Conservation (phyloP, 495 filamentous ascomycete genomes). For the Aspergillus nanangensis region DNA sequence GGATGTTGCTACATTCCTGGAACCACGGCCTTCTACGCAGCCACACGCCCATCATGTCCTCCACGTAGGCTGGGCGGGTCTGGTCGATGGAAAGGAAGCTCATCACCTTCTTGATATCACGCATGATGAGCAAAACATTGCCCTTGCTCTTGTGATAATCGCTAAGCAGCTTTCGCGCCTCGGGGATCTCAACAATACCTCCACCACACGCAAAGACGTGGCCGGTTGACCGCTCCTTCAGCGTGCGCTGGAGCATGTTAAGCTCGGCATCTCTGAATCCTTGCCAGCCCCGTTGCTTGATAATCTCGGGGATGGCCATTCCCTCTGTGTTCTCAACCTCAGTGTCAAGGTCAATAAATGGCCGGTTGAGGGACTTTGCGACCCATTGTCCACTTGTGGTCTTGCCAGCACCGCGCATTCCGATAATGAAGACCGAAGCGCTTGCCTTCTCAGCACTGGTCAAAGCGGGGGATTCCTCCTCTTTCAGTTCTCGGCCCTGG, state of each 20-base stretch:
- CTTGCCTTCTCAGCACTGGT: conserved; percentile 29
- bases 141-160: conserved; percentile 76
- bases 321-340: conserved; percentile 71
- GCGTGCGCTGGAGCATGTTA: conserved; percentile 61
- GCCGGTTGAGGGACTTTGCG: conserved; percentile 64
- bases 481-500: conserved; percentile 63
- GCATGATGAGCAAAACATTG: conserved; percentile 83
- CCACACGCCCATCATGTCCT: conserved; percentile 92
- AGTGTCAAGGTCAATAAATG: conserved; percentile 81
- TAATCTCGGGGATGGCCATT: conserved; percentile 79
- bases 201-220: conserved; percentile 92
- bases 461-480: conserved; percentile 25
- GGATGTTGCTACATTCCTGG: conserved; percentile 89
- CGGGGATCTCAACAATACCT: conserved; percentile 84
- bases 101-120: conserved; percentile 84
- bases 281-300: conserved; percentile 77
- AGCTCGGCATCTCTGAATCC: conserved; percentile 82
- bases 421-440: conserved; percentile 84
- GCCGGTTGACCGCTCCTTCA: conserved; percentile 68
- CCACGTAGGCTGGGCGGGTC: conserved; percentile 86
- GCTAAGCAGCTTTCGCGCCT: conserved; percentile 69
- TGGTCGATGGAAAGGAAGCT: conserved; percentile 87
- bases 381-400: conserved; percentile 89
- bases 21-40: conserved; percentile 88
- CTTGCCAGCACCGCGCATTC: conserved; percentile 97